Evolutionary conservation across 163 green algal genomes (phyloP).

Genomic region (Chlamydomonas reinhardtii): DNA sequence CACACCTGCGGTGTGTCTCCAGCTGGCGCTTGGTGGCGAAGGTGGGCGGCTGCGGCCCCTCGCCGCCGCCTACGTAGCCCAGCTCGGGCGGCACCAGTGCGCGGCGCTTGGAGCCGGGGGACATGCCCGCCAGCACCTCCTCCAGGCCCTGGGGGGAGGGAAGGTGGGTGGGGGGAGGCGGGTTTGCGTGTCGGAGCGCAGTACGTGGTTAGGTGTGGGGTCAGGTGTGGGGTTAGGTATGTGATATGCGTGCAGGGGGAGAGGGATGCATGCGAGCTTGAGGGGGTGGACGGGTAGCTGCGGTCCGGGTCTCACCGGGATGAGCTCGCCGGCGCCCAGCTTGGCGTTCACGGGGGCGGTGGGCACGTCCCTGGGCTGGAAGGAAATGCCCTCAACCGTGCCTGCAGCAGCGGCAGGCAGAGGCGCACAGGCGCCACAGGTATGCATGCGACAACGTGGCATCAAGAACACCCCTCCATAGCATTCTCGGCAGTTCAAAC

Average conservation of each 20-base stretch:
- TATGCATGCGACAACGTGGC: too few species aligned
- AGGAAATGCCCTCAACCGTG: conserved; percentile 78
- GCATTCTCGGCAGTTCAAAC: too few species aligned
- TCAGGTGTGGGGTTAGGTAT: too few species aligned
- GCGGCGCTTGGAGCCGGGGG: conserved; percentile 73
- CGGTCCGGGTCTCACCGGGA: conserved; percentile 54
- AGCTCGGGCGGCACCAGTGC: conserved; percentile 75
- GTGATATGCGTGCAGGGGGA: too few species aligned
- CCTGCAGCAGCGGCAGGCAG: not conserved
- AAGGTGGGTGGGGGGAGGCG: not conserved
- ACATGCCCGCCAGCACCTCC: conserved; percentile 66
- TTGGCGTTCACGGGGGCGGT: conserved; percentile 68
- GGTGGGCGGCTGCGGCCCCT: conserved; percentile 80
- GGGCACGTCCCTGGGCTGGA: conserved; percentile 88
- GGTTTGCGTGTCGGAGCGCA: too few species aligned
- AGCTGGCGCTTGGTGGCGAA: conserved; percentile 88
- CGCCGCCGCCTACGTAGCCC: conserved; percentile 68
- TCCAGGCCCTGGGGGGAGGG: conserved; percentile 60
- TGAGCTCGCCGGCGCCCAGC: conserved; percentile 61
- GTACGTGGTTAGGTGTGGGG: too few species aligned
- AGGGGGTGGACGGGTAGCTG: too few species aligned
- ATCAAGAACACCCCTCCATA: too few species aligned
- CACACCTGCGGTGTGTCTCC: conserved; percentile 70
- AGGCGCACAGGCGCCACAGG: too few species aligned
- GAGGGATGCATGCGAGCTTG: too few species aligned